A percentile compares a stretch with the other conserved stretches of the same genome.
These are phyloP conservation scores for Plasmodium chabaudi DNA, from an alignment of 169 alveolate genomes.

Conservation along the genomic window DNA sequence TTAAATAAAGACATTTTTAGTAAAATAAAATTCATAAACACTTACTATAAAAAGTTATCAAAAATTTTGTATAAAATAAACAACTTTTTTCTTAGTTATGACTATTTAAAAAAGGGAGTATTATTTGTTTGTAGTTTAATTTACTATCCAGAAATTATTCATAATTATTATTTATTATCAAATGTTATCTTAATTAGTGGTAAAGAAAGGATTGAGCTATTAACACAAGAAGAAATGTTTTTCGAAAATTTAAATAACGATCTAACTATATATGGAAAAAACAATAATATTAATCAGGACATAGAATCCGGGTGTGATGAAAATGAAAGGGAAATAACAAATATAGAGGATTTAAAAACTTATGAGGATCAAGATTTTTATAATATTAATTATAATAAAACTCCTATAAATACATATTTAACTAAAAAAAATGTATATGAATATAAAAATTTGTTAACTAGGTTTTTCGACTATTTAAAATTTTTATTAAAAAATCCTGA, in stretches of 20 bases:
- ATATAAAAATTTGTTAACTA: constrained; percentile 36
- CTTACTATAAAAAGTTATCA: constrained; percentile 36
- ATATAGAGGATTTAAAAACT: constrained; percentile 53
- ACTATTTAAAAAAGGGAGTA: constrained; percentile 43
- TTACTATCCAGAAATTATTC: constrained; percentile 48
- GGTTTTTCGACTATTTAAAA: constrained; percentile 33
- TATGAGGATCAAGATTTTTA: constrained; percentile 50
- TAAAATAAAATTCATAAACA: constrained; percentile 44
- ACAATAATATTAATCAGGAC: not conserved
- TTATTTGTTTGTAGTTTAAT: constrained; percentile 40
- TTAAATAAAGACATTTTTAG: constrained; percentile 54
- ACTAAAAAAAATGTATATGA: constrained; percentile 59
- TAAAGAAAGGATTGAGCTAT: constrained; percentile 62
- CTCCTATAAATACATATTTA: constrained; percentile 73
- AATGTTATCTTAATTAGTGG: constrained; percentile 71
- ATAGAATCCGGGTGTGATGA: not conserved
- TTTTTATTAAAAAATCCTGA: constrained; percentile 37
- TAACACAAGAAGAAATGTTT: constrained; percentile 75
- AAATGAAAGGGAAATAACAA: constrained; percentile 21
- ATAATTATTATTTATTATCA: constrained; percentile 12
- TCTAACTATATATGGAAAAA: constrained; percentile 25
- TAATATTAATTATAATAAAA: constrained; percentile 51
- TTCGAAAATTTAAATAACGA: constrained; percentile 73
- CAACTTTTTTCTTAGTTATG: constrained; percentile 64
- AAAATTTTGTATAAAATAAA: constrained; percentile 51